Base-by-base conservation (phyloP, 2,329 filamentous ascomycete species). In the Paracoccidioides lutzii region DNA sequence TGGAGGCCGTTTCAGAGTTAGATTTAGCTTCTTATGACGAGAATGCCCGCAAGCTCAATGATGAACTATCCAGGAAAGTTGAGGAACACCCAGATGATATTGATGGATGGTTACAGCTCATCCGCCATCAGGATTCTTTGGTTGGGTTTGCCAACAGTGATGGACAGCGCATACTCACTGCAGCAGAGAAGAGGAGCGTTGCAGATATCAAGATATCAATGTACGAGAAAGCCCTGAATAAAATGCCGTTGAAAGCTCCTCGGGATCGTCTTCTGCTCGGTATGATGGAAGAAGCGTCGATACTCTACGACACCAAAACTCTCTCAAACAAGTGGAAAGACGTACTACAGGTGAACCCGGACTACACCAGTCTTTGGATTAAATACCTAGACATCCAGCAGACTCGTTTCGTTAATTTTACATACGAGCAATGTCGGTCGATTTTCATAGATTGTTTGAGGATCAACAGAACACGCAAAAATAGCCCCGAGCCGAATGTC, bases 161-260 rank as follows among this genome's bases (percentile, higher is more conserved):
- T 12, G 60, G 61, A n/a, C 44, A 57, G 28, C 65, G 75, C 70
- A 42, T 68, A 65, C 35, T 76, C 30, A 83, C 81, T 0, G 73
- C 75, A 33, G 80, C 83, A 3, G 86, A 93, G 64, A 73, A 75
- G 52, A 79, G 78, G 59, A 85, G 85, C 59, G 81, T 88, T 55
- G 83, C 88, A 3, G 85, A 93, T 60, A 82, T 95, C 55, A 91
- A 88, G 61, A 73, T 95, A 2, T 82, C 85, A 1, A 81, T 95
- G 58, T 87, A 90, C 58, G 82, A 91, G 60, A 83, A 88, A 58
- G 90, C 90, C 0, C 68, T 95, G 6, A 72, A 75, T 9, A 79
- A 84, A 48, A 75, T 81, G 0, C 69, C 73, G 0, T 62, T 72
- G 40, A 59, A 65, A 15, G 51, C 69, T 15, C 76, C 78, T 44